Base-by-base conservation (phyloP, 1,139 yeast species). In the Suhomyces chickasaworum region DNA sequence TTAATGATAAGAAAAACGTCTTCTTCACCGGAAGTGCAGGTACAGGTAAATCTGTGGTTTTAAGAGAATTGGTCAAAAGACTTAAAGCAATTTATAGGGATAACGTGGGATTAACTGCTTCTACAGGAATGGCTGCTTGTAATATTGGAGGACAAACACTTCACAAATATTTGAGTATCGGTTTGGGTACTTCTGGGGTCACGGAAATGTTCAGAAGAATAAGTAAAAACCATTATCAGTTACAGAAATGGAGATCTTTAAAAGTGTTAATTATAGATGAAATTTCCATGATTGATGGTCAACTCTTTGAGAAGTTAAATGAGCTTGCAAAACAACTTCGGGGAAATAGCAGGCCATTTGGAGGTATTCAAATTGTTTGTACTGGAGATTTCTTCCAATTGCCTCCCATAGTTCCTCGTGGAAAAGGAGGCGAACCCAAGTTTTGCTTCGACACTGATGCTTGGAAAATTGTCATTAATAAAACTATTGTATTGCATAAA, bases 351-450 rank as follows among this genome's bases (percentile, higher is more conserved):
- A 44, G 49, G 34, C 96, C 97, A 0, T 90, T 90, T 71, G 97
- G 97, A 13, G 97, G 97, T 0, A 86, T 90, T 32, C 97, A 90
- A 57, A 58, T 90, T 9, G 80, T 90, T 31, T 78, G 88, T 37
- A 86, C 95, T 63, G 97, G 97, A 3, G 97, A 90, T 65, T 89
- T 90, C 64, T 90, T 84, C 63, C 97, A 90, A 62, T 69, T 90
- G 36, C 97, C 97, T 0, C 97, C 97, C 0, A 95, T 90, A 6
- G 70, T 77, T 21, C 75, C 72, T 43, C 63, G 65, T 27, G 41
- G 45, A 13, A 10, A 35, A 1, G 66, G 66, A 1, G 59, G 65
- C 7, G 59, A 60, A 16, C 60, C 67, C 2, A 66, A 65, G 31
- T 84, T 80, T 51, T 82, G 86, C 58, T 86, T 84, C 60, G 82